Conservation (phyloP, 306 rosid species). For the Urtica urens region DNA sequence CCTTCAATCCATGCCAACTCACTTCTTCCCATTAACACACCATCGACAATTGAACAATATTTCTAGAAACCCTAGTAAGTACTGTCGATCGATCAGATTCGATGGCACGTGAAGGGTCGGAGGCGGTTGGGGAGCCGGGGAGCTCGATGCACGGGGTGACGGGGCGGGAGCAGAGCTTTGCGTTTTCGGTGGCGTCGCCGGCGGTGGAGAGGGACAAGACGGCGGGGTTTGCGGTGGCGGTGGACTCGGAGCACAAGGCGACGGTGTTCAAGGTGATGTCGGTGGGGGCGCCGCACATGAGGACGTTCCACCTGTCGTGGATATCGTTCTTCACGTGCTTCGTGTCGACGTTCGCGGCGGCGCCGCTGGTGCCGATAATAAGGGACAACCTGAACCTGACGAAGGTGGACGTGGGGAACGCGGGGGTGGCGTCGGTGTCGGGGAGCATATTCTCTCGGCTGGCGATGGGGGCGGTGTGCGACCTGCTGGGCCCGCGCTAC, state of each 20-base stretch:
- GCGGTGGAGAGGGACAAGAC: slow-evolving; percentile 55
- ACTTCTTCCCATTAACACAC: not conserved
- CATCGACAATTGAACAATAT: not conserved
- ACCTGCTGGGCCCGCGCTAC: slow-evolving; percentile 64
- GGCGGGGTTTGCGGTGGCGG: slow-evolving; percentile 56
- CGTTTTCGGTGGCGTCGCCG: slow-evolving; percentile 61
- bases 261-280: slow-evolving; percentile 66
- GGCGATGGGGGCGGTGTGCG: slow-evolving; percentile 70
- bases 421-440: slow-evolving; percentile 78
- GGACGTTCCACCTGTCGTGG: slow-evolving; percentile 96
- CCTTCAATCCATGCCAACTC: not conserved
- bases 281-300: slow-evolving; percentile 79
- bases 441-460: slow-evolving; percentile 85
- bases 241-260: slow-evolving; percentile 75
- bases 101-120: slow-evolving; percentile 9
- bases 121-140: slow-evolving; percentile 54
- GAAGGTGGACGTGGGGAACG: slow-evolving; percentile 69
- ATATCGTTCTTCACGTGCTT: slow-evolving; percentile 83
- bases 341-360: slow-evolving; percentile 76
- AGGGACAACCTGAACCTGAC: slow-evolving; percentile 76
- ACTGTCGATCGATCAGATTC: too few relatives aligned
- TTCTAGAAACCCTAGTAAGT: too few relatives aligned
- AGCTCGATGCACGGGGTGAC: slow-evolving; percentile 98
- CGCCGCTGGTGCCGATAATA: slow-evolving; percentile 66
- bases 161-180: slow-evolving; percentile 55